Percentiles rank a stretch among this genome's conserved stretches.
phyloP scores from a whole-genome alignment of 2,329 filamentous ascomycete genomes.

The Clarireedia monteithiana region DNA sequence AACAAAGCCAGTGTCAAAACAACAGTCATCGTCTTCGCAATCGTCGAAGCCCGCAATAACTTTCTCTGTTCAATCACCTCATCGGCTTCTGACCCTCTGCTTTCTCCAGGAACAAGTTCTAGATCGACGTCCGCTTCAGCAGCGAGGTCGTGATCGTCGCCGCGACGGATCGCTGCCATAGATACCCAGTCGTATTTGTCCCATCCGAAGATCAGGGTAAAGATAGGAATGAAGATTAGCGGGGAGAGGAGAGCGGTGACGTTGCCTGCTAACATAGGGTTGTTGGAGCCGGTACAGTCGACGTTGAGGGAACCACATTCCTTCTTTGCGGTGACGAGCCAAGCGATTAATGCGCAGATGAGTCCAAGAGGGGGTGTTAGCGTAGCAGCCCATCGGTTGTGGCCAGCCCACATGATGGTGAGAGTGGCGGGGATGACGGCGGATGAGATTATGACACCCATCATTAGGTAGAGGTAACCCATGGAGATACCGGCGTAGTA shows the following conservation, averaged over 20 bases:
- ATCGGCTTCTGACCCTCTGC: conserved; percentile 30
- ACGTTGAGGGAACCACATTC: conserved; percentile 64
- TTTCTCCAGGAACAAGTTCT: conserved; percentile 52
- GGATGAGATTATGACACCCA: conserved; percentile 84
- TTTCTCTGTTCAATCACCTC: conserved; percentile 36
- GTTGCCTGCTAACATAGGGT: conserved; percentile 83
- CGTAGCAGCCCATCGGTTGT: conserved; percentile 68
- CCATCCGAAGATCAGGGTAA: conserved; percentile 55
- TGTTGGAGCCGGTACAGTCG: conserved; percentile 71
- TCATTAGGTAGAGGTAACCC: conserved; percentile 83
- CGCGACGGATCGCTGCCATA: conserved; percentile 72
- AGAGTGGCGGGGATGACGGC: conserved; percentile 78
- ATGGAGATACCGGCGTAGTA: conserved; percentile 63
- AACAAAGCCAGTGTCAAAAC: conserved; percentile 63
- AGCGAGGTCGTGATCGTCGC: conserved; percentile 69
- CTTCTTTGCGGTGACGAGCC: conserved; percentile 69
- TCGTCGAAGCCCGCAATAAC: conserved; percentile 45
- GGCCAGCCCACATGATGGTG: conserved; percentile 72
- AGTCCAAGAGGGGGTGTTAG: conserved; percentile 64
- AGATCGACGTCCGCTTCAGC: conserved; percentile 55
- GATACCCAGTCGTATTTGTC: conserved; percentile 81
- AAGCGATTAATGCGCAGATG: conserved; percentile 60
- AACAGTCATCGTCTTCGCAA: conserved; percentile 44
- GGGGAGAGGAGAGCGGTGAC: conserved; percentile 76
- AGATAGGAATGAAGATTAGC: conserved; percentile 62